Evolutionary conservation across 2,329 filamentous ascomycete genomes (phyloP).

Genomic region (Sclerotiophoma versabilis): DNA sequence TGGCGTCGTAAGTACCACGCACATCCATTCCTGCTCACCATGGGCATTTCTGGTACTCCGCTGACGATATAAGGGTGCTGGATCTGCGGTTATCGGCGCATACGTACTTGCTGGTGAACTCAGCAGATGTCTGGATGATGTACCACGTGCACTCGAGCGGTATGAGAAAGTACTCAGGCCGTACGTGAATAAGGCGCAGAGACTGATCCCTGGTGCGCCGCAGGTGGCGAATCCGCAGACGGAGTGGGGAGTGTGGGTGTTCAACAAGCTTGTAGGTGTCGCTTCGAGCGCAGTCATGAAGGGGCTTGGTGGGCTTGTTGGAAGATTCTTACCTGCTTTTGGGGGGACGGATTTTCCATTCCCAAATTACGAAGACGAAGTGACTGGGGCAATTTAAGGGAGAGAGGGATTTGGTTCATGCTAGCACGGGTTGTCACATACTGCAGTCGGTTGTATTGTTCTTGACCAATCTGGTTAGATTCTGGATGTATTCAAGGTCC

Average conservation of each 20-base stretch:
- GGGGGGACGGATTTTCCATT: constrained; percentile 22
- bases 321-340: constrained; percentile 25
- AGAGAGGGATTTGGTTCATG: background rate
- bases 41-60: no score
- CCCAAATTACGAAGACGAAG: constrained; percentile 18
- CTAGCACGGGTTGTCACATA: background rate
- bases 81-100: constrained; percentile 48
- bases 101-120: constrained; percentile 52
- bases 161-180: constrained; percentile 32
- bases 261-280: constrained; percentile 27
- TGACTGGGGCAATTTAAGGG: background rate
- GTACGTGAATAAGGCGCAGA: constrained; percentile 34
- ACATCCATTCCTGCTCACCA: background rate
- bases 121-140: constrained; percentile 26
- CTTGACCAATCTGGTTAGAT: background rate
- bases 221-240: constrained; percentile 36
- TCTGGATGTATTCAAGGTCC: background rate
- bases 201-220: constrained; percentile 33
- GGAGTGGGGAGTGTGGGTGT: constrained; percentile 28
- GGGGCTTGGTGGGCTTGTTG: constrained; percentile 18
- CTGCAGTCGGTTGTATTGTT: no score
- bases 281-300: constrained; percentile 22
- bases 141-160: constrained; percentile 29
- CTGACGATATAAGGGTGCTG: constrained; percentile 28
- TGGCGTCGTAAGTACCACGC: constrained; percentile 28